These are phyloP conservation scores for Trichocladium antarcticum DNA, from an alignment of 495 filamentous ascomycete genomes.

Conservation along the genomic window DNA sequence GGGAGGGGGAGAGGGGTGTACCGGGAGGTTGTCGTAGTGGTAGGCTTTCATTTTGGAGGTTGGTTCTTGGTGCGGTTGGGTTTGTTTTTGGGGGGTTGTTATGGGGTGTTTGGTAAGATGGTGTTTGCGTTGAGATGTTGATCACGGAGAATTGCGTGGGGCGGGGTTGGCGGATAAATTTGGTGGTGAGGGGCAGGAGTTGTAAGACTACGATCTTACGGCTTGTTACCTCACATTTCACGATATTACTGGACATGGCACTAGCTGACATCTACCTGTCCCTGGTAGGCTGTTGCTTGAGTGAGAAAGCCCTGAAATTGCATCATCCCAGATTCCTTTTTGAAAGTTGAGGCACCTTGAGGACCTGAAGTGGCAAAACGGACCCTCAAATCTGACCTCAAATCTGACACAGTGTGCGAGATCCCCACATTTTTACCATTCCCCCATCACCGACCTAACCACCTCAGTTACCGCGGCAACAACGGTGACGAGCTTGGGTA, in stretches of 20 bases:
- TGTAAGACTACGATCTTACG: background rate
- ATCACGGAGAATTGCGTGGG: background rate
- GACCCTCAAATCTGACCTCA: too few species aligned
- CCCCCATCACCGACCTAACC: too few species aligned
- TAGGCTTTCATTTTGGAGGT: conserved; percentile 60
- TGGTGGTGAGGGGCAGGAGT: conserved; percentile 11
- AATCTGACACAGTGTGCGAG: too few species aligned
- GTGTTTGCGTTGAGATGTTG: background rate
- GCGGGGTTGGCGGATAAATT: conserved; percentile 5
- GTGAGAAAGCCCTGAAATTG: too few species aligned
- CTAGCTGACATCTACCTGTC: too few species aligned
- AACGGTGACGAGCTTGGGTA: background rate
- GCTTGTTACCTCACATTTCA: too few species aligned
- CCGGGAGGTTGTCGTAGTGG: conserved; percentile 67
- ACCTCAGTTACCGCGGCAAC: background rate
- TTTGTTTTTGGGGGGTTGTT: background rate
- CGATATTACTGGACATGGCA: too few species aligned
- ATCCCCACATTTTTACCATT: too few species aligned
- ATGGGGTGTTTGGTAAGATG: background rate
- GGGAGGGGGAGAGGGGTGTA: conserved; percentile 30
- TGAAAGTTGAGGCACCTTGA: too few species aligned
- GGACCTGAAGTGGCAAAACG: too few species aligned
- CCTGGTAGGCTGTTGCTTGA: too few species aligned
- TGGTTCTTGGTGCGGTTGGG: background rate
- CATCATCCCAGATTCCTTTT: too few species aligned